Evolutionary conservation across 2,329 filamentous ascomycete species (phyloP).

Genomic region (Penicillium sp.): DNA sequence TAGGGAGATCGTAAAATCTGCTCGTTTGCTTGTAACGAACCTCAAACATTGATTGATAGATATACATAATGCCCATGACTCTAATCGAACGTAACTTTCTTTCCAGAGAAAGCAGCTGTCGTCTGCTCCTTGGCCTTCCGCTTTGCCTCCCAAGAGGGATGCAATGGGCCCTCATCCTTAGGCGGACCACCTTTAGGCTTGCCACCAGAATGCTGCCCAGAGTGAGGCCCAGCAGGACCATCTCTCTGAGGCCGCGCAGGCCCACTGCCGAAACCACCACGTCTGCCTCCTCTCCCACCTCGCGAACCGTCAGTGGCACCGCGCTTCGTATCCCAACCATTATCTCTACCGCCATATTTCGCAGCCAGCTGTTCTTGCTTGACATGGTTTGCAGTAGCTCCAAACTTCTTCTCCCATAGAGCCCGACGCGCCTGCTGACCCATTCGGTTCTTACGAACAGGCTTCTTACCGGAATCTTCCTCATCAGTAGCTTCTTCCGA

Average conservation of each 20-base stretch:
- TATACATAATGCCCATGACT: slow-evolving; percentile 3
- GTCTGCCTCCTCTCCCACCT: slow-evolving; percentile 24
- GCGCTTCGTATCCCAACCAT: slow-evolving; percentile 59
- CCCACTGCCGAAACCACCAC: slow-evolving; percentile 18
- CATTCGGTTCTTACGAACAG: slow-evolving; percentile 58
- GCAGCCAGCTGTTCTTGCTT: slow-evolving; percentile 42
- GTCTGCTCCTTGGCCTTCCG: slow-evolving; percentile 57
- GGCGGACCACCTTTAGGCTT: slow-evolving; percentile 23
- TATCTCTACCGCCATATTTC: slow-evolving; percentile 43
- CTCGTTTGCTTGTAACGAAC: background rate
- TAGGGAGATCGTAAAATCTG: background rate
- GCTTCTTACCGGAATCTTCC: slow-evolving; percentile 32
- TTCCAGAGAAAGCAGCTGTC: slow-evolving; percentile 55
- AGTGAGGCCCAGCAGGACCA: slow-evolving; percentile 19
- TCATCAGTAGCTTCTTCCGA: slow-evolving; percentile 56
- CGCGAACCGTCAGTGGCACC: slow-evolving; percentile 50
- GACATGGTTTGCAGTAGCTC: slow-evolving; percentile 59
- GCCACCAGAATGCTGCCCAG: slow-evolving; percentile 19
- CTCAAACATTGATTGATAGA: slow-evolving; percentile 3
- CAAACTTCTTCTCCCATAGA: slow-evolving; percentile 64
- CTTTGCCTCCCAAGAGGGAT: slow-evolving; percentile 66
- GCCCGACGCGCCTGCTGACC: slow-evolving; percentile 62
- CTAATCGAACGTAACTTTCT: slow-evolving; percentile 64
- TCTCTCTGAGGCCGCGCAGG: slow-evolving; percentile 11
- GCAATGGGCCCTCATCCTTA: slow-evolving; percentile 54